Base-by-base conservation (phyloP, 2,329 filamentous ascomycete genomes). In the Arthrobotrys sinensis region DNA sequence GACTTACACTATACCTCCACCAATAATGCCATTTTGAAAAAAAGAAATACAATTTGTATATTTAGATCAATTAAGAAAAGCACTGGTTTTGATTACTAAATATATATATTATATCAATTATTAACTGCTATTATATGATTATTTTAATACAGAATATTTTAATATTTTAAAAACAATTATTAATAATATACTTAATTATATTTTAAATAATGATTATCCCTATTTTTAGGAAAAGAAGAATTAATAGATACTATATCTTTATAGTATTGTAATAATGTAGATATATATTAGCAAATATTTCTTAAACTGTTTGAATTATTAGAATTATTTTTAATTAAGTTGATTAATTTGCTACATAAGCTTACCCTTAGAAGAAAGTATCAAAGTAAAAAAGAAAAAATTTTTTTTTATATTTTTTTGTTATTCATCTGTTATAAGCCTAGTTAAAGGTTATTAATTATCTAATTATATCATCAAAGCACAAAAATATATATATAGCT, bases 111-210 rank as follows among this genome's bases (percentile, higher is more conserved):
- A 24, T 36, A 55, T 38, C 14, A 19, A 55, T n/a, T 19, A 14
- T 55, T 55, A 55, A 21, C 21, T 52, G 10, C 52, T 19, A 28
- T 34, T 52, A 32, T 24, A 52, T 52, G 10, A 16, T 11, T n/a
- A 28, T 52, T 19, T 52, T 52, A 11, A 16, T 28, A n/a, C 21
- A 28, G 48, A 52, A 52, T 52, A 11, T 1, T 36, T 55, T 55
- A 5, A 19, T 55, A 55, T 28, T 28, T 55, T 28, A 12, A 38
- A 55, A 28, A 19, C 52, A 55, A 38, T 55, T 55, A 38, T 55
- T 28, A 11, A 28, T 28, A 38, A 34, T 38, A 38, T 28, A 55
- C 52, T 55, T 55, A 4, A 19, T 14, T 14, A 38, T 36, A 4
- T 4, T 55, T 28, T 55, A 28, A 36, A 28, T 28, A 34, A 12